phyloP scores from a whole-genome alignment of 257 asterid genomes.

The Solanum piurae region DNA sequence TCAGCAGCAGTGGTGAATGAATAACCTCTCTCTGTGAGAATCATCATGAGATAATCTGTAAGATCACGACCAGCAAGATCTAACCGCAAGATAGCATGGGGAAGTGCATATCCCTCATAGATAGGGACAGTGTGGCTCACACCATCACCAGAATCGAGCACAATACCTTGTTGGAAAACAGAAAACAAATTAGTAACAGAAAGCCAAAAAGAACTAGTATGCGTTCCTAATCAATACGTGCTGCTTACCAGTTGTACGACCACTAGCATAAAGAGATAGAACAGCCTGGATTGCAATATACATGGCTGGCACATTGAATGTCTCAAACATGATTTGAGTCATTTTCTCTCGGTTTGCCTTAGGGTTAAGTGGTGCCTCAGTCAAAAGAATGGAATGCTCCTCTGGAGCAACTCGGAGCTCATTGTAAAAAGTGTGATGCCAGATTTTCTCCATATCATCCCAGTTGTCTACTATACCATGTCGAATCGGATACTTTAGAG shows the following conservation, averaged over 20 bases:
- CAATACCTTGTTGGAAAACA: background rate
- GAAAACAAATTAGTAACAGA: background rate
- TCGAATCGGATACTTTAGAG: constrained; percentile 2
- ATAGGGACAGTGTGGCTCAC: background rate
- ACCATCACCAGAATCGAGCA: background rate
- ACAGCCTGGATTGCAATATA: constrained; percentile 11
- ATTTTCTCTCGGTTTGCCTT: constrained; percentile 7
- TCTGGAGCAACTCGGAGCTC: constrained; percentile 12
- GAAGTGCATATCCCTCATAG: background rate
- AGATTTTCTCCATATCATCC: constrained; percentile 11
- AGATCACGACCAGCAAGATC: background rate
- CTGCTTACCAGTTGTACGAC: constrained; percentile 7
- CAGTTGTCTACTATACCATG: constrained; percentile 5
- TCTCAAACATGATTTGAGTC: constrained; percentile 10
- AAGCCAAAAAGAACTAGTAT: background rate
- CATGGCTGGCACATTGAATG: constrained; percentile 9
- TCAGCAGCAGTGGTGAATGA: constrained; percentile 12
- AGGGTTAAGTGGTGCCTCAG: constrained; percentile 10
- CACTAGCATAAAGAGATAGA: constrained; percentile 11
- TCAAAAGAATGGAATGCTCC: constrained; percentile 3
- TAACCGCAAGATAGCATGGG: constrained; percentile 1
- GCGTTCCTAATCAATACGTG: background rate
- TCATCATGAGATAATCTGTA: background rate
- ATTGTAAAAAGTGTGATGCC: constrained; percentile 10
- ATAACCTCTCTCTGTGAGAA: background rate